phyloP scores from a whole-genome alignment of 2,329 filamentous ascomycete species.

The Alternaria gansuensis region DNA sequence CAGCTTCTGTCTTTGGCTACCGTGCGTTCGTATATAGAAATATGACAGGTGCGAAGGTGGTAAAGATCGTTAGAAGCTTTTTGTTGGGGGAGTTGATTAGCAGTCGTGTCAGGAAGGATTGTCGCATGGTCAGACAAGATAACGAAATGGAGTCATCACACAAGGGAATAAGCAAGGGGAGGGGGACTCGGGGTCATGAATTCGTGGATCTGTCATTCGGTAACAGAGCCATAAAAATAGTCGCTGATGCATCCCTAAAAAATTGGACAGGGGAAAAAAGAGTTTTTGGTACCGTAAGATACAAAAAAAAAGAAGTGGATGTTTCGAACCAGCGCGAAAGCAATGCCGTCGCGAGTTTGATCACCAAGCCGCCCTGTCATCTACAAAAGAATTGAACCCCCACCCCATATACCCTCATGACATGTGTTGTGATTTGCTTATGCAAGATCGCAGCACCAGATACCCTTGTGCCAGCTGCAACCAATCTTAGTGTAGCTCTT shows the following conservation, averaged over 20 bases:
- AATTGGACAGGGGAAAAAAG: slow-evolving; percentile 20
- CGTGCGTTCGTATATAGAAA: neutral
- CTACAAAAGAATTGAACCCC: slow-evolving; percentile 14
- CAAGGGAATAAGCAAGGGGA: slow-evolving; percentile 1
- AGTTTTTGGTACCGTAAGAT: slow-evolving; percentile 27
- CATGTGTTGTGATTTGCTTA: slow-evolving; percentile 23
- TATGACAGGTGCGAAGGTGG: neutral
- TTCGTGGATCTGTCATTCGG: slow-evolving; percentile 22
- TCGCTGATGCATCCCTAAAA: slow-evolving; percentile 14
- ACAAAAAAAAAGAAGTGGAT: slow-evolving; percentile 32
- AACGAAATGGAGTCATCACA: neutral
- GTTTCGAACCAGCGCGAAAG: slow-evolving; percentile 23
- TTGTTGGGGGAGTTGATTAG: neutral
- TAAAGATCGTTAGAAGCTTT: neutral
- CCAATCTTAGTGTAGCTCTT: slow-evolving; percentile 44
- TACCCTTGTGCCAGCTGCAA: slow-evolving; percentile 34
- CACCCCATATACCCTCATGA: slow-evolving; percentile 2
- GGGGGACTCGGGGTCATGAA: slow-evolving; percentile 15
- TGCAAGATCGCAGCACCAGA: slow-evolving; percentile 48
- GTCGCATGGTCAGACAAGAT: neutral
- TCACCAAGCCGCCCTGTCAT: slow-evolving; percentile 28
- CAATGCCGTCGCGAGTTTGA: slow-evolving; percentile 17
- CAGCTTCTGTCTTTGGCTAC: slow-evolving; percentile 6
- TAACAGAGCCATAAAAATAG: slow-evolving; percentile 10
- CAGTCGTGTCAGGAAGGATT: neutral